Conservation (phyloP, 2,329 filamentous ascomycete genomes). For the Colletotrichum karsti region DNA sequence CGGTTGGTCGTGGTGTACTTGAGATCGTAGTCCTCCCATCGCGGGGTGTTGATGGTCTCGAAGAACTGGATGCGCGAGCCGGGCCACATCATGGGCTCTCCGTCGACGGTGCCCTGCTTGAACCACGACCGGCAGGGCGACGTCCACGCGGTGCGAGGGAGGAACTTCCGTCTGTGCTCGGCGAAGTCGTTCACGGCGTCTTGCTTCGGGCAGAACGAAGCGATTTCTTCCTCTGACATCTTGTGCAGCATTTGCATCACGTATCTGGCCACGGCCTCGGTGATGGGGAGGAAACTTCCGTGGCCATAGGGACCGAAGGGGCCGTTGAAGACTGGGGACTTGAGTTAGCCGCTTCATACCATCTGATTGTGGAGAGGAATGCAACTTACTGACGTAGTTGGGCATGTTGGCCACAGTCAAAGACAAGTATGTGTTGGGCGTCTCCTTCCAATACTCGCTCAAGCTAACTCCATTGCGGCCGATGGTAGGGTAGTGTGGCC, state of each 20-base stretch:
- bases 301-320: conserved; percentile 36
- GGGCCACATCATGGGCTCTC: conserved; percentile 37
- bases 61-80: conserved; percentile 37
- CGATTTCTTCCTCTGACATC: conserved; percentile 35
- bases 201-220: conserved; percentile 33
- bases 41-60: conserved; percentile 34
- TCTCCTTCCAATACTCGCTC: conserved; percentile 30
- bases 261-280: conserved; percentile 36
- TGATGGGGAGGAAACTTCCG: conserved; percentile 36
- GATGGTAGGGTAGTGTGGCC: conserved; percentile 32
- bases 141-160: conserved; percentile 35
- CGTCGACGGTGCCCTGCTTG: conserved; percentile 36
- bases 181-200: conserved; percentile 39
- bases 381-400: conserved; percentile 34
- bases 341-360: background rate
- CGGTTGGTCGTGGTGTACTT: conserved; percentile 33
- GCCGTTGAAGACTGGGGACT: conserved; percentile 34
- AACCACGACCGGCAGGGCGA: conserved; percentile 37
- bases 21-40: conserved; percentile 37
- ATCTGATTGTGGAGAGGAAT: background rate
- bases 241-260: conserved; percentile 40
- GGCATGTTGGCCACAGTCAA: conserved; percentile 34
- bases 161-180: conserved; percentile 39
- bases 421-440: conserved; percentile 34
- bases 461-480: conserved; percentile 31